Evolutionary conservation across 106 monocot genomes (phyloP), one percentile per base, ranked within the genome.

Genomic region (Platanthera guangdongensis): DNA sequence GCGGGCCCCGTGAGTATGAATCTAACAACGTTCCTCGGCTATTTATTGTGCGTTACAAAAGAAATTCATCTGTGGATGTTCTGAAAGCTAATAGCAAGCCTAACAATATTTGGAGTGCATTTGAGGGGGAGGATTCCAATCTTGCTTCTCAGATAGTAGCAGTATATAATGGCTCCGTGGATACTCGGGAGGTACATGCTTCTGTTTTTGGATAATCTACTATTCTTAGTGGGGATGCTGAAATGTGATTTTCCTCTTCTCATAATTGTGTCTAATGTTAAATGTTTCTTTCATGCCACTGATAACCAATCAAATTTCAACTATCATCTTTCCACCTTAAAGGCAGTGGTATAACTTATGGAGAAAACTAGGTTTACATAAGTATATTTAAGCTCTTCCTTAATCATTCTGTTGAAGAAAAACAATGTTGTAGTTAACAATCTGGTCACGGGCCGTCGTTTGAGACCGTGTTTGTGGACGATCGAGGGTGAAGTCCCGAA

Each of bases 141-240:
- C 62, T 82, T 57, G 97, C 97, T 71, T 89, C 91, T 39, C 97
- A 94, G 77, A 83, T 99, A 74, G 94, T 94, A 53, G 97, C 97
- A 13, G 85, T 76, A 53, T 99, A 92, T 79, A 90, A 92, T 77
- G 97, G 94, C 51, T 83, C 94, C 19, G 81, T 88, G n/a, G 86
- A 91, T 28, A 73, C 83, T 63, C 80, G 89, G 69, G 94, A 99
- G 94, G 97, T 99, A 78, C 71, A 49, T 8, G 10, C 47, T 74
- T 76, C 68, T 78, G 5, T 50, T 30, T 79, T 77, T 74, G 5
- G 47, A 15, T 71, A 63, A 47, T 39, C 2, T 52, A 28, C 8
- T 53, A 13, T 51, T 39, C 9, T 69, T 49, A 13, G 28, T 12
- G 49, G 30, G 25, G 9, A 60, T 60, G 59, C 11, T 60, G 59